Evolutionary conservation across 2,329 filamentous ascomycete genomes (phyloP), one percentile per base, ranked within the genome.

Genomic region (Chaetomiaceae sp.): DNA sequence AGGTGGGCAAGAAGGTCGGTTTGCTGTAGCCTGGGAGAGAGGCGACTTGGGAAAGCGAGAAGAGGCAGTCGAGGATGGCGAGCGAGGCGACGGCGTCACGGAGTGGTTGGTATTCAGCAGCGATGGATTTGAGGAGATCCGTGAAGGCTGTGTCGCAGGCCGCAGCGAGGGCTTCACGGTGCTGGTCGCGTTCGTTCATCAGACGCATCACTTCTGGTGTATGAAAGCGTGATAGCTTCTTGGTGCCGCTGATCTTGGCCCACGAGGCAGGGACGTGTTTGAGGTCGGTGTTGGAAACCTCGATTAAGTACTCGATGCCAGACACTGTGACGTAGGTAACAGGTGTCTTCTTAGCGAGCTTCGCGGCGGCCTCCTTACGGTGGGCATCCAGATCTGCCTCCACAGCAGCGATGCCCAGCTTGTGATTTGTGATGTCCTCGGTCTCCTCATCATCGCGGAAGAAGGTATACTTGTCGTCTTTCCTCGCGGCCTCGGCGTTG

Each of bases 191-290:
- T 70, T 96, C 90, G 37, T 85, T 83, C 16, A 96, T 80, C 62
- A 96, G 78, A 56, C 83, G 82, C 44, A 95, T 79, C 21, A 96
- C 89, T 62, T 95, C 87, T 4, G 94, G 94, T 0, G 94, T 94
- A 71, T 99, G 94, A 69, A 97, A 99, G 54, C 94, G 85, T 0
- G 90, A 91, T 5, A 91, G 74, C 63, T 89, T 90, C 69, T 97
- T 97, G 6, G 94, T 99, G 45, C 92, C 91, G 53, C 87, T 95
- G 63, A 97, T 89, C 70, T 99, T 97, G 58, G 81, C 78, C 94
- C 94, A 99, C 0, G 89, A 95, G 4, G 94, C 92, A 0, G 94
- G 94, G 0, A 99, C 90, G 53, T 86, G 83, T 67, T 90, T 94
- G 55, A 96, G 78, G 49, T 89, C 82, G 1, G 79, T 69, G 68